A percentile compares a stretch with the other conserved stretches of the same genome.
These are phyloP conservation scores for Ambrosiella beaveri DNA, from an alignment of 2,329 filamentous ascomycete species.

Conservation along the genomic window DNA sequence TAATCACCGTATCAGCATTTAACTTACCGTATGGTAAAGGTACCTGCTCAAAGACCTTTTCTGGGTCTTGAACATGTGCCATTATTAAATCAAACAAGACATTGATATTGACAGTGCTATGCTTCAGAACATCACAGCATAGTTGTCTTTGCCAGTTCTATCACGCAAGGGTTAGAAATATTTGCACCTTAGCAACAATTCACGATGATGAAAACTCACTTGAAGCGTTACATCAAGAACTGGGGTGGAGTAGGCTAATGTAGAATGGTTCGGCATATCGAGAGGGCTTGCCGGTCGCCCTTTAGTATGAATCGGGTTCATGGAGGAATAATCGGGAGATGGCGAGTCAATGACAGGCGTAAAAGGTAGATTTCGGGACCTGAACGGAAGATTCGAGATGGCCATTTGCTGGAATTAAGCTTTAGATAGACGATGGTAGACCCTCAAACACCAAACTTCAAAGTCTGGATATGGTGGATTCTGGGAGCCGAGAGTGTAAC, in stretches of 20 bases:
- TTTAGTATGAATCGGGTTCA: neutral
- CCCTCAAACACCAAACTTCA: neutral
- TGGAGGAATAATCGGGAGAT: neutral
- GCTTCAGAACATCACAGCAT: conserved; percentile 35
- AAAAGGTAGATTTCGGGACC: neutral
- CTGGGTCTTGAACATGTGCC: neutral
- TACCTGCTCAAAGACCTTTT: neutral
- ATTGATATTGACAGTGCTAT: conserved; percentile 31
- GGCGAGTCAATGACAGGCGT: neutral
- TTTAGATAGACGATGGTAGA: neutral
- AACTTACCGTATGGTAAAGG: neutral
- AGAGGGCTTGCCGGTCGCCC: neutral
- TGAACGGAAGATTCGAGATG: neutral
- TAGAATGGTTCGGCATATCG: neutral
- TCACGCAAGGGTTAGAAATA: neutral
- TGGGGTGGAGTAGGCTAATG: neutral
- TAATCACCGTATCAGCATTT: neutral
- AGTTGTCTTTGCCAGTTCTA: neutral
- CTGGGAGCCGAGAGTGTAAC: neutral
- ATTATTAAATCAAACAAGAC: conserved; percentile 31
- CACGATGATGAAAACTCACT: neutral
- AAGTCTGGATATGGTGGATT: neutral
- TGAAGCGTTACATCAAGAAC: neutral
- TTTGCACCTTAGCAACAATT: neutral
- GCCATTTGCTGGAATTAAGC: neutral